Evolutionary conservation across 192 early-diverging fungal species (phyloP), one percentile per base, ranked within the genome.

Genomic region (Mortierella antarctica): DNA sequence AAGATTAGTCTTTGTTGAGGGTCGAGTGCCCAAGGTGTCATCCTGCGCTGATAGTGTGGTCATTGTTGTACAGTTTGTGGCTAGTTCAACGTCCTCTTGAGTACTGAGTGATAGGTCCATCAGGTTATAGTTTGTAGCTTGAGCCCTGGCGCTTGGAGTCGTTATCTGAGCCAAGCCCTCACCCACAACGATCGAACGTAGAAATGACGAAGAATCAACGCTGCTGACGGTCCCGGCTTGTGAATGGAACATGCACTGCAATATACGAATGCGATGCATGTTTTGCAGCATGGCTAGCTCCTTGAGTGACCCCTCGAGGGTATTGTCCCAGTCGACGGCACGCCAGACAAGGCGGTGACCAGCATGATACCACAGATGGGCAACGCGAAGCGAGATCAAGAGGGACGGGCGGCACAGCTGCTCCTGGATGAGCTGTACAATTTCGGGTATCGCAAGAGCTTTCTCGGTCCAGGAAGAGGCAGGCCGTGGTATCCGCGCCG

Each of bases 241-340:
- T 1, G 68, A 71, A 23, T 80, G 69, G 49, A 80, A 80, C 46
- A 57, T 67, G 49, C 77, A 80, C 1, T 60, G 11, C 48, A 80
- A 14, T 2, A 47, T 57, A 21, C 60, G 59, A 52, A 80, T 80
- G 18, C 70, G 70, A 40, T 58, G 17, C 12, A 48, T 23, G 18
- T 72, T 15, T 1, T 20, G 6, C 1, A 62, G 10, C 69, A 80
- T 71, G 59, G 23, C 20, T 1, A 40, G n/a, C 23, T 80, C 62
- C 9, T 55, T 54, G 40, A 46, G 4, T 0, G 57, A 52, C 0
- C 48, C 17, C 50, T 51, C 52, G 4, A 56, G n/a, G 5, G 77
- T 72, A 44, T 80, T 80, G 11, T 80, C 70, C 77, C 77, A 80
- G 17, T 68, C 59, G 17, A 72, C 60, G 2, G 59, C 46, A 8